phyloP scores from a whole-genome alignment of 2,329 filamentous ascomycete genomes.

The Davidsoniella eucalypti region DNA sequence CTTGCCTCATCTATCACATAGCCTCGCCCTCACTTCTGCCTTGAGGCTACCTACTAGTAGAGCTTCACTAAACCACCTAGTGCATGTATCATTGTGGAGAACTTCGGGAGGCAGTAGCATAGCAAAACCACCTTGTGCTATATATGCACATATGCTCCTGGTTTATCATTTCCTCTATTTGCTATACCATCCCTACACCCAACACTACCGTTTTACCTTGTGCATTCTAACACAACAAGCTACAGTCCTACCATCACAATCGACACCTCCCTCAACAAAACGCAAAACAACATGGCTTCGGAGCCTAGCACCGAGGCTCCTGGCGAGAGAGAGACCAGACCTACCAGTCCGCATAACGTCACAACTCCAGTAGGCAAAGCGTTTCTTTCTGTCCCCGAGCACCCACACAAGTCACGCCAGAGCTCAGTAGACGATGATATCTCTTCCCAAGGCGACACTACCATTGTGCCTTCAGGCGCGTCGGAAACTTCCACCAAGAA shows the following conservation, averaged over 20 bases:
- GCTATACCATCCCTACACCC: not conserved
- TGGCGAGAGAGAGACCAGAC: conserved; percentile 40
- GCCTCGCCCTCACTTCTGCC: too few species aligned
- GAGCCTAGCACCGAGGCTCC: conserved; percentile 20
- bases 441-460: conserved; percentile 45
- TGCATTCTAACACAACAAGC: conserved; percentile 11
- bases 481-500: conserved; percentile 27
- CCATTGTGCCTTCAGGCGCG: conserved; percentile 33
- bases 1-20: too few species aligned
- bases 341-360: conserved; percentile 57
- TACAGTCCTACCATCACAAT: conserved; percentile 37
- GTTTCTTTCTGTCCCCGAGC: conserved; percentile 51
- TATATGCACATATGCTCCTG: not conserved
- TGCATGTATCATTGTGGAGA: too few species aligned
- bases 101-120: too few species aligned
- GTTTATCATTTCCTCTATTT: not conserved
- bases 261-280: conserved; percentile 27
- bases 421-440: conserved; percentile 53
- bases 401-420: conserved; percentile 38
- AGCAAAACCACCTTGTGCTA: too few species aligned
- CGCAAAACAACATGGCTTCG: conserved; percentile 18
- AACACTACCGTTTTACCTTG: too few species aligned
- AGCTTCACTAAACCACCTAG: too few species aligned
- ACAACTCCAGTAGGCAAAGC: conserved; percentile 37
- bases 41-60: too few species aligned